Evolutionary conservation across 495 filamentous ascomycete genomes (phyloP).

Genomic region (Neurospora pannonica): DNA sequence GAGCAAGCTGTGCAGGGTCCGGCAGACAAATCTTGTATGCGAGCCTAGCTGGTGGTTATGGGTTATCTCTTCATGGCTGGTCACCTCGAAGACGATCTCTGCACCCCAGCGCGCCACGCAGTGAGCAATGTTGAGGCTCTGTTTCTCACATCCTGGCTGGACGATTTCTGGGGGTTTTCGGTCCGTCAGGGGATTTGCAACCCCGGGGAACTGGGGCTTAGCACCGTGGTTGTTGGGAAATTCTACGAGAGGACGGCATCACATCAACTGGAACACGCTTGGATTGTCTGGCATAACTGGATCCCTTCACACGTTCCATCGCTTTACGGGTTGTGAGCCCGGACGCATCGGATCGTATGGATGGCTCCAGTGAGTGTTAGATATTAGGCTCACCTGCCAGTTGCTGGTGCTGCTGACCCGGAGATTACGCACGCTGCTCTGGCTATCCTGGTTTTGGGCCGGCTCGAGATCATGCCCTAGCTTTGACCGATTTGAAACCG

Average conservation of each 20-base stretch:
- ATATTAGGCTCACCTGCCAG: slow-evolving; percentile 17
- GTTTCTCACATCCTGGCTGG: slow-evolving; percentile 1
- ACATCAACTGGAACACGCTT: not conserved
- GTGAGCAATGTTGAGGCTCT: slow-evolving; percentile 18
- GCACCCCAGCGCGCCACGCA: slow-evolving; percentile 22
- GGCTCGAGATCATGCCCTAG: not conserved
- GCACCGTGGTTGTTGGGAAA: not conserved
- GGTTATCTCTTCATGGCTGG: slow-evolving; percentile 20
- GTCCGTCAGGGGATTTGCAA: not conserved
- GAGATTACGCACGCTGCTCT: slow-evolving; percentile 23
- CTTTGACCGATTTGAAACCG: not conserved
- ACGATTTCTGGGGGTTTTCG: slow-evolving; percentile 3
- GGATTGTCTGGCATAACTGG: slow-evolving; percentile 1
- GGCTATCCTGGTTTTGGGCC: slow-evolving; percentile 21
- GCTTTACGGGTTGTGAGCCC: slow-evolving; percentile 3
- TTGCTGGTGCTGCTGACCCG: slow-evolving; percentile 14
- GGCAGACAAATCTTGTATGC: slow-evolving; percentile 6
- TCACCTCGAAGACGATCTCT: slow-evolving; percentile 15
- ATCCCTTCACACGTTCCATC: slow-evolving; percentile 6
- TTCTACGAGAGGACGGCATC: not conserved
- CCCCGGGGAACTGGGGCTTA: not conserved
- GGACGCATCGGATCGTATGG: slow-evolving; percentile 6
- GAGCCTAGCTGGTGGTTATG: slow-evolving; percentile 8
- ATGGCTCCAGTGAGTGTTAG: slow-evolving; percentile 10
- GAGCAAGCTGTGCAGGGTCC: slow-evolving; percentile 13